phyloP scores from a whole-genome alignment of 495 filamentous ascomycete genomes.

The Hypoxylon subgilvum region DNA sequence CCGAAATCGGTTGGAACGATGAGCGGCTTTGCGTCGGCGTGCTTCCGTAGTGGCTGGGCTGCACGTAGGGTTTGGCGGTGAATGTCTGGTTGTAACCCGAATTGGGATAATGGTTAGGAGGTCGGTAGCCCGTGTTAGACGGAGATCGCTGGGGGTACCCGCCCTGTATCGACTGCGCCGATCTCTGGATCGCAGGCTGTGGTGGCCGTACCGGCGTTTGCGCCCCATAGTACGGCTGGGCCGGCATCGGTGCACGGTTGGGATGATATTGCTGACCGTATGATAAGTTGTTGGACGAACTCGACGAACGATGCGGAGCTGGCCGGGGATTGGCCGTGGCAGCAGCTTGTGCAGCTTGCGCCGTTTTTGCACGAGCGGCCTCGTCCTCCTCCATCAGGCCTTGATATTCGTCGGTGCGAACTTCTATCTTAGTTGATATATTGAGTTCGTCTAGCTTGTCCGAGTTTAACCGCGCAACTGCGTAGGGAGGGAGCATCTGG shows the following conservation, averaged over 20 bases:
- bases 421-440: slow-evolving; percentile 79
- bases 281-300: slow-evolving; percentile 44
- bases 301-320: slow-evolving; percentile 45
- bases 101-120: slow-evolving; percentile 36
- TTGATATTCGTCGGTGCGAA: slow-evolving; percentile 72
- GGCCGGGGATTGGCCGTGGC: slow-evolving; percentile 44
- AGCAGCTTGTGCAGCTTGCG: no score
- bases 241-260: slow-evolving; percentile 48
- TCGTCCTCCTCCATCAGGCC: slow-evolving; percentile 92
- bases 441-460: slow-evolving; percentile 81
- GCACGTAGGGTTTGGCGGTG: slow-evolving; percentile 41
- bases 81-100: slow-evolving; percentile 42
- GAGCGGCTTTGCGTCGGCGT: slow-evolving; percentile 39
- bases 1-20: slow-evolving; percentile 44
- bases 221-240: slow-evolving; percentile 46
- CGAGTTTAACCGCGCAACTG: slow-evolving; percentile 82
- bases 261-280: slow-evolving; percentile 47
- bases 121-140: slow-evolving; percentile 37
- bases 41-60: slow-evolving; percentile 38
- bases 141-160: slow-evolving; percentile 41
- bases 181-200: slow-evolving; percentile 34
- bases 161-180: slow-evolving; percentile 39
- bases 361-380: slow-evolving; percentile 46
- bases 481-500: slow-evolving; percentile 78
- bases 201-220: slow-evolving; percentile 50